Evolutionary conservation across 192 early-diverging fungal species (phyloP).

Genomic region (Podila epicladia): DNA sequence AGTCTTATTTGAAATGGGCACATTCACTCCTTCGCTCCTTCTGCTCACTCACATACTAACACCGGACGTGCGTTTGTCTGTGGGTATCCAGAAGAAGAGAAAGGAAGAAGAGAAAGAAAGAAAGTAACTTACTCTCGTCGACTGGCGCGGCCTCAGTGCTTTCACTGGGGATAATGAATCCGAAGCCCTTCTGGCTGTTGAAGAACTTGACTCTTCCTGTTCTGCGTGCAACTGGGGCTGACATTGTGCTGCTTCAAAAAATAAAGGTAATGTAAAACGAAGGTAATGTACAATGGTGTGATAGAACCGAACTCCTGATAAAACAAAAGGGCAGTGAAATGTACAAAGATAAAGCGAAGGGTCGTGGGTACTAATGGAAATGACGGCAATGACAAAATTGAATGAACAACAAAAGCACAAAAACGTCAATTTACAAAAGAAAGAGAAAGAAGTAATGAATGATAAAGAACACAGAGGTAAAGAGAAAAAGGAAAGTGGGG

Average conservation of each 20-base stretch:
- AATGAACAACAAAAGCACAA: neutral
- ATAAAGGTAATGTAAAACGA: neutral
- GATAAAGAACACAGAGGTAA: neutral
- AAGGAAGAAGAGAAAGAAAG: neutral
- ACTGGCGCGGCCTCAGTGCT: constrained; percentile 62
- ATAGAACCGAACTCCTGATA: neutral
- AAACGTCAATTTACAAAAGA: neutral
- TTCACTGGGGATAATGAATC: constrained; percentile 84
- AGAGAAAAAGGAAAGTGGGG: neutral
- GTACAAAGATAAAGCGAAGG: neutral
- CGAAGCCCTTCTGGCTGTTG: constrained; percentile 88
- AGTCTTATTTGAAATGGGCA: neutral
- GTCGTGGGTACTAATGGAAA: neutral
- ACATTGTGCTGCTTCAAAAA: constrained; percentile 27
- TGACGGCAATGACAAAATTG: neutral
- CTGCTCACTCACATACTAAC: neutral
- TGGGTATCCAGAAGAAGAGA: neutral
- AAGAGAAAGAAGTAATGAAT: neutral
- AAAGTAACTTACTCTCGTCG: constrained; percentile 74
- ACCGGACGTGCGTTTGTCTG: too few species aligned
- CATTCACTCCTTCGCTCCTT: neutral
- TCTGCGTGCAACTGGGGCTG: constrained; percentile 45
- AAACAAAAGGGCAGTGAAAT: constrained; percentile 15
- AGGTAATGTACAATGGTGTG: neutral
- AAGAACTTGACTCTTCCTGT: constrained; percentile 87